Evolutionary conservation across 306 rosid genomes (phyloP).

Genomic region (Dryas alaskensis): DNA sequence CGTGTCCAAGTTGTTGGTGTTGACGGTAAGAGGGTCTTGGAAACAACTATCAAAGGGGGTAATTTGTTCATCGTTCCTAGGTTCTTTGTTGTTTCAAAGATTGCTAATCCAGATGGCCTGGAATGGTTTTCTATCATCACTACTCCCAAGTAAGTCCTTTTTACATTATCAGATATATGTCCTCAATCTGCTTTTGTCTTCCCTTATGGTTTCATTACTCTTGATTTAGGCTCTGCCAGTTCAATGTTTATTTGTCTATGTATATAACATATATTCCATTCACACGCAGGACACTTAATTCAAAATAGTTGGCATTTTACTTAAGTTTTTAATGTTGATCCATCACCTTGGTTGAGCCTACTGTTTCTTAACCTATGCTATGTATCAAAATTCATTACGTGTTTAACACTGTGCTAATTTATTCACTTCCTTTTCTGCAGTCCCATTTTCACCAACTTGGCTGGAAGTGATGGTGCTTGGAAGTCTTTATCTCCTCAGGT

Average conservation of each 20-base stretch:
- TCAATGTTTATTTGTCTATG: neutral
- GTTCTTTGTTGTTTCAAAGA: slow-evolving; percentile 84
- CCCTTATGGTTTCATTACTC: neutral
- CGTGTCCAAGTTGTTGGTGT: slow-evolving; percentile 72
- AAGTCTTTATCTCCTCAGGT: slow-evolving; percentile 68
- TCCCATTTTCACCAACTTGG: slow-evolving; percentile 82
- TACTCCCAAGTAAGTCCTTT: slow-evolving; percentile 56
- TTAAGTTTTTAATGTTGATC: neutral
- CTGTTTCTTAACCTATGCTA: neutral
- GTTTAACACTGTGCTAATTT: neutral
- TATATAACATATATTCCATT: too few species aligned
- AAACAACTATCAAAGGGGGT: slow-evolving; percentile 64
- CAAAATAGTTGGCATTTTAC: too few species aligned
- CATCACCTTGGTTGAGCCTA: too few species aligned
- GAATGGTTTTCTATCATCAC: slow-evolving; percentile 90
- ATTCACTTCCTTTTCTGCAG: slow-evolving; percentile 34
- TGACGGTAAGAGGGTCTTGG: slow-evolving; percentile 69
- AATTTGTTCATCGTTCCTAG: slow-evolving; percentile 81
- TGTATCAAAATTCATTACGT: neutral
- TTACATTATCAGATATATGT: neutral
- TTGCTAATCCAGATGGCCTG: slow-evolving; percentile 68
- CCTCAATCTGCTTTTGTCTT: neutral
- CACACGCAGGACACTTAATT: too few species aligned
- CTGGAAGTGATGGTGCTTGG: slow-evolving; percentile 78
- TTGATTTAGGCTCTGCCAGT: neutral